Evolutionary conservation across 306 rosid species (phyloP), one percentile per base, ranked within the genome.

Genomic region (Vachellia pachyceras): DNA sequence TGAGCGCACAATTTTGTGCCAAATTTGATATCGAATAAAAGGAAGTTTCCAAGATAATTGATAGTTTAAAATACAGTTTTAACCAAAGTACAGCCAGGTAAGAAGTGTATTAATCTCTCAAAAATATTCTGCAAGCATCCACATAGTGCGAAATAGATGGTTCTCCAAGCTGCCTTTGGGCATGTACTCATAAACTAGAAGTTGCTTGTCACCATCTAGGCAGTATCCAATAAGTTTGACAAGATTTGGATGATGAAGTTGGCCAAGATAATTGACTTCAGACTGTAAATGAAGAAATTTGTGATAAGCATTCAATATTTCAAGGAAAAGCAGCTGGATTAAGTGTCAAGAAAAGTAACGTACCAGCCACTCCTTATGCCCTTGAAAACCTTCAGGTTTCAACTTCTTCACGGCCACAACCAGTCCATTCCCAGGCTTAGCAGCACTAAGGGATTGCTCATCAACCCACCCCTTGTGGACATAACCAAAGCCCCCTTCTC

Each of bases 301-400:
- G 77, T 83, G 58, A 84, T 69, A 44, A 68, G 67, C 29, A 39
- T 23, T 63, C 76, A 69, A 52, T 42, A 72, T 78, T 15, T 68
- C 25, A 55, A 77, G 60, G 46, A 63, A 69, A 69, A 55, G 36
- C 69, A 72, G 22, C 49, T 45, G 35, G 63, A 29, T 5, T 54
- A 65, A 55, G 25, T 50, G 72, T 3, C 13, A 3, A 29, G 41
- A 41, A n/a, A n/a, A 75, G 18, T 1, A 69, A 83, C 95, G 37
- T 84, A 93, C 97, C 92, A 95, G 76, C 99, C 99, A 95, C 86
- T 95, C 97, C 80, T 91, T 93, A 86, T 95, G 97, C 73, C 99
- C 97, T 82, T 95, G 99, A 85, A 91, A 89, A 50, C 97, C 97
- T 86, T 95, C 92, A 46, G 91, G 91, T 87, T 93, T 95, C 65